Conservation (phyloP, 805 yeast genomes). For the Myxozyma lipomycoides region DNA sequence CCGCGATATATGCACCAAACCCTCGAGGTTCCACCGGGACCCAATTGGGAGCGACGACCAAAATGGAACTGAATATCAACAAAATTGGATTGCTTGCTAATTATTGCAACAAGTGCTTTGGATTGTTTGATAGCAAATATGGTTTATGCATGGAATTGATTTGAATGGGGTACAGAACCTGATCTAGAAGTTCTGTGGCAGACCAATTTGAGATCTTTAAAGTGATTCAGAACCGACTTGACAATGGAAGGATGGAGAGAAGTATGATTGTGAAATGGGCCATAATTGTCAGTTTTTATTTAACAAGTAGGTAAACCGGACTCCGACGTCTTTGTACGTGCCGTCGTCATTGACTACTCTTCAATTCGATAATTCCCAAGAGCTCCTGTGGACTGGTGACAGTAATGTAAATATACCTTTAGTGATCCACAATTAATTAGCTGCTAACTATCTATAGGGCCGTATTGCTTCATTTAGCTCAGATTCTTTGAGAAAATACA, state of each 20-base stretch:
- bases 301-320: conserved; percentile 11
- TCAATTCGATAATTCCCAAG: conserved; percentile 66
- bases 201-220: too few species aligned
- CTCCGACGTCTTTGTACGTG: conserved; percentile 17
- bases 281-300: not conserved
- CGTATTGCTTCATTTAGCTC: conserved; percentile 44
- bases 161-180: too few species aligned
- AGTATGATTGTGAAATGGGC: conserved; percentile 2
- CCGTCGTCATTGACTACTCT: conserved; percentile 32
- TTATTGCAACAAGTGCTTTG: too few species aligned
- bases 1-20: too few species aligned
- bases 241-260: conserved; percentile 29
- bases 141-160: too few species aligned
- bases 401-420: conserved; percentile 43
- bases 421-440: not conserved
- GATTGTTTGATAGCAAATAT: too few species aligned
- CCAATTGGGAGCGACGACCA: too few species aligned
- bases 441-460: conserved; percentile 33
- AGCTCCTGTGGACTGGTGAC: conserved; percentile 84
- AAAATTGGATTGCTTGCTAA: too few species aligned
- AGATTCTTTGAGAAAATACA: conserved; percentile 51
- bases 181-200: too few species aligned
- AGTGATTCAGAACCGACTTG: too few species aligned
- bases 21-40: too few species aligned
- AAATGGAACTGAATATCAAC: too few species aligned